Conservation (phyloP, 208 protist species). For the Lotmaria passim region DNA sequence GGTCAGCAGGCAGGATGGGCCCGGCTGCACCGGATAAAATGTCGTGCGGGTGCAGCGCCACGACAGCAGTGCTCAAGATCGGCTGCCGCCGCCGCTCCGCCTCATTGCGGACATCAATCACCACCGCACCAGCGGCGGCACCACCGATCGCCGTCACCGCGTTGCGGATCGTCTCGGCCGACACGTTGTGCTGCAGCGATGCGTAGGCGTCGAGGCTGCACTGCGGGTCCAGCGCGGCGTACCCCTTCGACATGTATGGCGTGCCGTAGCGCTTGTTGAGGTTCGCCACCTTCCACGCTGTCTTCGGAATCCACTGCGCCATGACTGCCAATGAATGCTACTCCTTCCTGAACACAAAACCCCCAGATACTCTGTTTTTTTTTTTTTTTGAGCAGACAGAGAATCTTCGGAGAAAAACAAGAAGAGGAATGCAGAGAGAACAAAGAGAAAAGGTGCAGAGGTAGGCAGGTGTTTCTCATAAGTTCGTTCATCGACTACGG, state of each 20-base stretch:
- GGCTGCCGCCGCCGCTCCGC: constrained; percentile 43
- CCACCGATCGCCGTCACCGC: neutral
- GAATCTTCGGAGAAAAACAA: neutral
- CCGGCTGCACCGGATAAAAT: constrained; percentile 74
- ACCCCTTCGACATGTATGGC: constrained; percentile 55
- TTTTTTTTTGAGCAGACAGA: too few relatives aligned
- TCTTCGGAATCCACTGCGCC: constrained; percentile 91
- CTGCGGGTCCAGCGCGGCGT: constrained; percentile 25
- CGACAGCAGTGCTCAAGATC: constrained; percentile 29
- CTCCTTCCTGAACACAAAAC: too few relatives aligned
- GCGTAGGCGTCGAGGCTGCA: constrained; percentile 44
- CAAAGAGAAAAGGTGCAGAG: too few relatives aligned
- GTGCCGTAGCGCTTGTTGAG: constrained; percentile 88
- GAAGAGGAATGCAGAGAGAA: neutral
- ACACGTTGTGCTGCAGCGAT: constrained; percentile 13
- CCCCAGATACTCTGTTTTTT: too few relatives aligned
- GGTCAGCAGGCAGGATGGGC: constrained; percentile 69
- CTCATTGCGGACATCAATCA: constrained; percentile 74
- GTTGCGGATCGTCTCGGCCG: constrained; percentile 1
- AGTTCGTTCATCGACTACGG: neutral
- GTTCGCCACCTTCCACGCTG: constrained; percentile 86
- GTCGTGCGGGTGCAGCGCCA: constrained; percentile 78
- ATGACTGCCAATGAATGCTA: constrained; percentile 35
- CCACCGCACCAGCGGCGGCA: constrained; percentile 29
- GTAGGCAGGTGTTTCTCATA: neutral